These are phyloP conservation scores for Fusarium caatingaense DNA, from an alignment of 2,329 filamentous ascomycete genomes.

Conservation along the genomic window DNA sequence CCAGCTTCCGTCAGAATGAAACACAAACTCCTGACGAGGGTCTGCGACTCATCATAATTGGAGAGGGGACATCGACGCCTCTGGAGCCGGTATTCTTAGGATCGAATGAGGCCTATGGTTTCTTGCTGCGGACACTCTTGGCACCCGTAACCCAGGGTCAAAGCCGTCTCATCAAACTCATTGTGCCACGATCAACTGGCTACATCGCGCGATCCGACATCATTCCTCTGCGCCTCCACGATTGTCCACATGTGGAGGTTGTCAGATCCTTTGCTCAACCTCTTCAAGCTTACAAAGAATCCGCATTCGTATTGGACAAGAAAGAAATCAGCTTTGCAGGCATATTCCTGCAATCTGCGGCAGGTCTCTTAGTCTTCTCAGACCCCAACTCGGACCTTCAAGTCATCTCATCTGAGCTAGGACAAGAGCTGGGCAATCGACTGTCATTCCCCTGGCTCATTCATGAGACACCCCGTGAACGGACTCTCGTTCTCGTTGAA, in stretches of 20 bases:
- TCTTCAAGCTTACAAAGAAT: neutral
- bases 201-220: slow-evolving; percentile 7
- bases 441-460: slow-evolving; percentile 11
- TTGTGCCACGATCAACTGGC: slow-evolving; percentile 3
- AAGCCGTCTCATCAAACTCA: slow-evolving; percentile 3
- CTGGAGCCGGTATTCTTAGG: neutral
- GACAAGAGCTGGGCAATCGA: slow-evolving; percentile 10
- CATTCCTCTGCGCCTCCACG: slow-evolving; percentile 3
- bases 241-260: slow-evolving; percentile 1
- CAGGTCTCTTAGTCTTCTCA: neutral
- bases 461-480: neutral
- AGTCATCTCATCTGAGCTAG: neutral
- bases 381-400: neutral
- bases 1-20: neutral
- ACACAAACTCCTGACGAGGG: neutral
- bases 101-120: neutral
- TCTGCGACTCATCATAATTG: neutral
- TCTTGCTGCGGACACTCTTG: neutral
- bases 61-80: neutral
- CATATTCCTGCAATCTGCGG: neutral
- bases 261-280: neutral
- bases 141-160: neutral
- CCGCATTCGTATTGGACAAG: neutral
- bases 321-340: neutral
- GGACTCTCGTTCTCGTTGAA: slow-evolving; percentile 7